A percentile compares a stretch with the other conserved stretches of the same genome.
Evolutionary conservation across 257 asterid species (phyloP).

Genomic region (Euphrasia confusa): DNA sequence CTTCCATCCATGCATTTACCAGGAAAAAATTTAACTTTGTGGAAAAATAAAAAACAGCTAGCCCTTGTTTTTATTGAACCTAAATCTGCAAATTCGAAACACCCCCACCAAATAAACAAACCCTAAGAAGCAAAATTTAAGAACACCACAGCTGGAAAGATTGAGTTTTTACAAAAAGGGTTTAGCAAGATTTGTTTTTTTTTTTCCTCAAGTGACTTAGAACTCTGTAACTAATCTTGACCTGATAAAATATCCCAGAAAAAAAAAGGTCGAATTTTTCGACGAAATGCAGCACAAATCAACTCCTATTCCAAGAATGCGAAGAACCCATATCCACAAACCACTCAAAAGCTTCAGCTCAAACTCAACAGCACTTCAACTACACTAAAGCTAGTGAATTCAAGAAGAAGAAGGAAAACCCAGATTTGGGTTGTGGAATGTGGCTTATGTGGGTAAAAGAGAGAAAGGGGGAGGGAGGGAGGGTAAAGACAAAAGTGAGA

Average conservation of each 20-base stretch:
- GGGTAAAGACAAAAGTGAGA: conserved; percentile 75
- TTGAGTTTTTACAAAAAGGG: conserved; percentile 28
- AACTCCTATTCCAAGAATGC: conserved; percentile 39
- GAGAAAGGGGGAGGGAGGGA: conserved; percentile 36
- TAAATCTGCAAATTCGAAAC: conserved; percentile 30
- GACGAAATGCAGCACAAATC: conserved; percentile 30
- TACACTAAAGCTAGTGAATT: conserved; percentile 21
- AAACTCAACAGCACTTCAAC: conserved; percentile 24
- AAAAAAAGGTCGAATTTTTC: conserved; percentile 24
- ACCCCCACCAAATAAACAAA: conserved; percentile 22
- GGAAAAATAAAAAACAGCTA: conserved; percentile 1
- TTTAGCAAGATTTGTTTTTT: conserved; percentile 53
- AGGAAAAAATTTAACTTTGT: conserved; percentile 20
- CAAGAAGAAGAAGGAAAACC: conserved; percentile 47
- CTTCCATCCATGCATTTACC: conserved; percentile 71
- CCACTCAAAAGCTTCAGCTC: conserved; percentile 27
- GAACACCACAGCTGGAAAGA: conserved; percentile 14
- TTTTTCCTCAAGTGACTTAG: conserved; percentile 21
- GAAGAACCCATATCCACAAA: conserved; percentile 31
- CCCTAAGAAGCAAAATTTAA: conserved; percentile 18
- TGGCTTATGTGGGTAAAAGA: conserved; percentile 27
- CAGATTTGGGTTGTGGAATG: conserved; percentile 59
- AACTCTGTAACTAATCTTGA: conserved; percentile 11
- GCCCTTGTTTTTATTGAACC: conserved; percentile 5
- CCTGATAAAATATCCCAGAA: conserved; percentile 8